Evolutionary conservation across 345 rosid genomes (phyloP).

Genomic region (Microcos paniculata): DNA sequence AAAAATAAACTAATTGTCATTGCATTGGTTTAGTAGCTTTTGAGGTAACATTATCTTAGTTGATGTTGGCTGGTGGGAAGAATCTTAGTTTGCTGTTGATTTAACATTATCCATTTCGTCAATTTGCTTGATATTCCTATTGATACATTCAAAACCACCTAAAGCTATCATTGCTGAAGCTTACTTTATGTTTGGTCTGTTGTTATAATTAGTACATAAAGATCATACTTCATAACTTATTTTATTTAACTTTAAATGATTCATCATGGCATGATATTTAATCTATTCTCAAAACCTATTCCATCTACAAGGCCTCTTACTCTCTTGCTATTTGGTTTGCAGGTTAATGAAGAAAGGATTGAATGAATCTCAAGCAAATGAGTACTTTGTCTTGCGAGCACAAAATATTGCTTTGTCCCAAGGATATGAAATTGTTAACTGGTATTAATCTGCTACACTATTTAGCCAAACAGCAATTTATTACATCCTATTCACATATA

Average conservation of each 20-base stretch:
- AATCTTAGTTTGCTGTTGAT: background rate
- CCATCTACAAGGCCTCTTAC: background rate
- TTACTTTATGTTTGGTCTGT: background rate
- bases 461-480: background rate
- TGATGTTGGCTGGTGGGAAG: background rate
- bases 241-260: background rate
- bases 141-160: background rate
- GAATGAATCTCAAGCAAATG: conserved; percentile 56
- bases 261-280: background rate
- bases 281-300: background rate
- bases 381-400: conserved; percentile 63
- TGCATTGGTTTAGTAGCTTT: background rate
- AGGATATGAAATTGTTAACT: conserved; percentile 66
- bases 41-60: background rate
- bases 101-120: background rate
- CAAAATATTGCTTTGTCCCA: conserved; percentile 62
- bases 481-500: conserved; percentile 13
- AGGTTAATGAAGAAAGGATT: conserved; percentile 49
- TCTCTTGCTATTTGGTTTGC: conserved; percentile 13
- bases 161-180: background rate
- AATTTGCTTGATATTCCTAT: background rate
- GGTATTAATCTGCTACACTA: conserved; percentile 32
- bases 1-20: too few species aligned
- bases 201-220: background rate
- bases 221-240: background rate